Percentiles rank a stretch among this genome's conserved stretches.
phyloP scores from a whole-genome alignment of 768 basidiomycete genomes.

The Collybia nuda region DNA sequence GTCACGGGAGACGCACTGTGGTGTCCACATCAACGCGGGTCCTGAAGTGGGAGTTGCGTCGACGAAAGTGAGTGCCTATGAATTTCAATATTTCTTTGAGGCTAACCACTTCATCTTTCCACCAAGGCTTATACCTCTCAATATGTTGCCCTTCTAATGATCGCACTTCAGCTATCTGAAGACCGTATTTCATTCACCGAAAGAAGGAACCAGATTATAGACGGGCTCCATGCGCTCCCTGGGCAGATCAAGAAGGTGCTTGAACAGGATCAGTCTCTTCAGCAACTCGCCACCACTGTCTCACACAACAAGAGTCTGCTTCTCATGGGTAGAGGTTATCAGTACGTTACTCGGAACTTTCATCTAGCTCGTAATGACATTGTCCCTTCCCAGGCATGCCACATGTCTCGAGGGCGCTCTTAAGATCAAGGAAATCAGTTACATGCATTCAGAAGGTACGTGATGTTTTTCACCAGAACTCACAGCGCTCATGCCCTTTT shows the following conservation, averaged over 20 bases:
- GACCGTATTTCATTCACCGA: conserved; percentile 92
- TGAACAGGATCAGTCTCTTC: conserved; percentile 70
- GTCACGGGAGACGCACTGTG: conserved; percentile 97
- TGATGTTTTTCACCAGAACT: background rate
- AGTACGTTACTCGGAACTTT: conserved; percentile 47
- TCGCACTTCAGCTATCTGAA: conserved; percentile 97
- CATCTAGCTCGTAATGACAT: conserved; percentile 4
- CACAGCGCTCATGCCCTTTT: too few species aligned
- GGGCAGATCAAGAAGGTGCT: conserved; percentile 87
- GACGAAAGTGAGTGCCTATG: conserved; percentile 67
- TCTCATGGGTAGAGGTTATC: conserved; percentile 98
- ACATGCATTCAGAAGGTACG: conserved; percentile 80
- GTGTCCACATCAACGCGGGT: conserved; percentile 99
- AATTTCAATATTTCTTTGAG: background rate
- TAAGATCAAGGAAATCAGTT: conserved; percentile 99
- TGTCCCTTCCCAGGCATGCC: conserved; percentile 57
- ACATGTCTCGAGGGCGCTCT: conserved; percentile 97
- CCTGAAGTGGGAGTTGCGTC: conserved; percentile 99
- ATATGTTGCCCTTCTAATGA: conserved; percentile 97
- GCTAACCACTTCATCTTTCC: conserved; percentile 3
- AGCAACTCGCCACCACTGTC: conserved; percentile 81
- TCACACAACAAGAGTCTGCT: conserved; percentile 83
- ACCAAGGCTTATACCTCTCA: conserved; percentile 94
- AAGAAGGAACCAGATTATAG: conserved; percentile 91
- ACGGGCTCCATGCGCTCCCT: conserved; percentile 89